Percentiles rank a stretch among this genome's conserved stretches.
These are phyloP conservation scores for Pseudisothecium myosuroides DNA, from an alignment of 225 moss, liverwort and hornwort species.

Conservation along the genomic window DNA sequence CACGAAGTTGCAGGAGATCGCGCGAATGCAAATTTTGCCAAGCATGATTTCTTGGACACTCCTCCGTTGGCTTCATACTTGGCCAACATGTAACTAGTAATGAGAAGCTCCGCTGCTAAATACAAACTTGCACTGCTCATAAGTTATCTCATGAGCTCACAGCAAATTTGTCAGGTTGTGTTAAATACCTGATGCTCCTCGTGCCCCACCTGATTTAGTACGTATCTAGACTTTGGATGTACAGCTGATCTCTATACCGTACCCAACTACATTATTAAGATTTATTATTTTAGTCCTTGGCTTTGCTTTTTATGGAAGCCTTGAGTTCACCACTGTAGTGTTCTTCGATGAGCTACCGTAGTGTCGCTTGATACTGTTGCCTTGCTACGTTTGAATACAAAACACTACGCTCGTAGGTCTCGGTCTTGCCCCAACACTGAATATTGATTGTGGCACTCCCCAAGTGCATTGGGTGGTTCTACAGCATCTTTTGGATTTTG, in stretches of 20 bases:
- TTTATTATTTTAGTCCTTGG: neutral
- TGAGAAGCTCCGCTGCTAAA: no score
- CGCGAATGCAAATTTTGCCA: no score
- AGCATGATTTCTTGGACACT: neutral
- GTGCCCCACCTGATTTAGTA: neutral
- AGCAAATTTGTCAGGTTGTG: neutral
- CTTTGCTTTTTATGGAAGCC: neutral
- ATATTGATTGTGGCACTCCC: neutral
- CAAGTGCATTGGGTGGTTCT: neutral
- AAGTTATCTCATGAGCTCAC: neutral
- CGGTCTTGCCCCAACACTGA: neutral
- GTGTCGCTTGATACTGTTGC: neutral
- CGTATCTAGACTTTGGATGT: neutral
- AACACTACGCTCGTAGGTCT: neutral
- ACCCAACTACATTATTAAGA: neutral
- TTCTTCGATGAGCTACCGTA: neutral
- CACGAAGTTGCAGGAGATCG: constrained; percentile 21
- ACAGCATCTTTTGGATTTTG: neutral
- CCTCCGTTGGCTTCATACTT: constrained; percentile 3
- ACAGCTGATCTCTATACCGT: neutral
- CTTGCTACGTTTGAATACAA: neutral
- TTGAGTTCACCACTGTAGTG: neutral
- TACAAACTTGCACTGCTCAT: neutral
- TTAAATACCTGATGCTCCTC: neutral
- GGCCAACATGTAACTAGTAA: neutral